Conservation (phyloP, 2,329 filamentous ascomycete species). For the Penicillium janthinellum region DNA sequence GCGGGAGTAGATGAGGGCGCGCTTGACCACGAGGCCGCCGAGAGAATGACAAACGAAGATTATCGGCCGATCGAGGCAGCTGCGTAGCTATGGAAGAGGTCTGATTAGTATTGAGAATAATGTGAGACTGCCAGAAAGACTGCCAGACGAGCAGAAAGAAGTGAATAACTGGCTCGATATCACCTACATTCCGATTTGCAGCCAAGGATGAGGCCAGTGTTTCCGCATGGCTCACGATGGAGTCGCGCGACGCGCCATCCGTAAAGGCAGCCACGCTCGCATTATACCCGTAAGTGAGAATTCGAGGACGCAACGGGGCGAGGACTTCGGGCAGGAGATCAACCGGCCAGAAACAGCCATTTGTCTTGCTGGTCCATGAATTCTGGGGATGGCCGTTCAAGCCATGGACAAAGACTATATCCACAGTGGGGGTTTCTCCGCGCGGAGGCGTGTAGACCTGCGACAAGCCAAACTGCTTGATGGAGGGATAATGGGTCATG, state of each 20-base stretch:
- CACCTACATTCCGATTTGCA: constrained; percentile 59
- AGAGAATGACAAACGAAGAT: constrained; percentile 76
- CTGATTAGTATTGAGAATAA: background rate
- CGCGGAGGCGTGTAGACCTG: constrained; percentile 44
- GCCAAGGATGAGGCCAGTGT: constrained; percentile 65
- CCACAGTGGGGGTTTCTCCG: constrained; percentile 41
- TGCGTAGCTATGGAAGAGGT: constrained; percentile 34
- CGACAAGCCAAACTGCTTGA: constrained; percentile 46
- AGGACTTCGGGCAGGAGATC: constrained; percentile 67
- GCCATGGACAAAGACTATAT: constrained; percentile 71
- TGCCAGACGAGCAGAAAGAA: background rate
- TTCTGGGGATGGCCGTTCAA: constrained; percentile 66
- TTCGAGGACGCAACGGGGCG: constrained; percentile 59
- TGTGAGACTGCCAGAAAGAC: too few species aligned
- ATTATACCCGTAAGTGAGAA: constrained; percentile 75
- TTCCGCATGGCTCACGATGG: constrained; percentile 72
- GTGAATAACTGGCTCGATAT: background rate
- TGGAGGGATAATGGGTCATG: constrained; percentile 27
- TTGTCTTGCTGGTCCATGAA: constrained; percentile 59
- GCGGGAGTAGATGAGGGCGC: constrained; percentile 67
- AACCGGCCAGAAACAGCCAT: constrained; percentile 66
- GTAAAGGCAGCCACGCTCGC: constrained; percentile 60
- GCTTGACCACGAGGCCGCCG: constrained; percentile 72
- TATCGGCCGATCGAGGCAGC: constrained; percentile 64
- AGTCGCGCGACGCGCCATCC: constrained; percentile 62